Conservation (phyloP, 371 early-diverging fungal genomes). For the Mycotypha africana region DNA sequence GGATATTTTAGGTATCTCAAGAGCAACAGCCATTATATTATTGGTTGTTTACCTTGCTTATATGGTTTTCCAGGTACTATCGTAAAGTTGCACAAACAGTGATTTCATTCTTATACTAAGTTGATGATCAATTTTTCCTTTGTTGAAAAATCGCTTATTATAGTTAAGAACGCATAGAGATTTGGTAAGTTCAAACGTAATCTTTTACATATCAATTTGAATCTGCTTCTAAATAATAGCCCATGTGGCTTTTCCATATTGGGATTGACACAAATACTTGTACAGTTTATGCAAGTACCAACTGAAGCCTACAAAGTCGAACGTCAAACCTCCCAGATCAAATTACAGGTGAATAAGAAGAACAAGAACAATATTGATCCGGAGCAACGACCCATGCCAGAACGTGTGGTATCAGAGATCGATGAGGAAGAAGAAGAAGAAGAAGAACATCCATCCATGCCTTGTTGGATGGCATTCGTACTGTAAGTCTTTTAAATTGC, state of each 20-base stretch:
- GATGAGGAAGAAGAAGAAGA: slow-evolving; percentile 42
- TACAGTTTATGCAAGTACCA: slow-evolving; percentile 19
- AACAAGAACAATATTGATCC: too few relatives aligned
- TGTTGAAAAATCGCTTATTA: too few relatives aligned
- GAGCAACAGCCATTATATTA: slow-evolving; percentile 68
- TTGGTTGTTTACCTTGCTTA: slow-evolving; percentile 68
- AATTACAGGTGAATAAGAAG: background rate
- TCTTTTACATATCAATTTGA: too few relatives aligned
- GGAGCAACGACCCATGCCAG: too few relatives aligned
- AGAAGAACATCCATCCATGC: slow-evolving; percentile 47
- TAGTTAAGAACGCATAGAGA: slow-evolving; percentile 62
- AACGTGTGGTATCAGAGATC: too few relatives aligned
- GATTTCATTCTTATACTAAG: too few relatives aligned
- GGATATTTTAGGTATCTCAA: slow-evolving; percentile 56
- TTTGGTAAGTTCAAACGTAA: slow-evolving; percentile 38
- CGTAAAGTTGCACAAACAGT: too few relatives aligned
- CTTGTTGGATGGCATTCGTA: slow-evolving; percentile 44
- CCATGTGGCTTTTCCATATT: too few relatives aligned
- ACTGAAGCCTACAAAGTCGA: slow-evolving; percentile 13
- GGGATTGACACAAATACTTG: background rate
- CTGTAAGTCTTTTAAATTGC: too few relatives aligned
- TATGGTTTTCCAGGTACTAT: slow-evolving; percentile 63
- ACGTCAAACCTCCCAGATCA: slow-evolving; percentile 5
- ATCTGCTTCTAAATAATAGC: too few relatives aligned
- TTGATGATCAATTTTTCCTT: too few relatives aligned